These are phyloP conservation scores for Piromyces sp. DNA, from an alignment of 192 early-diverging fungal genomes.

Conservation along the genomic window DNA sequence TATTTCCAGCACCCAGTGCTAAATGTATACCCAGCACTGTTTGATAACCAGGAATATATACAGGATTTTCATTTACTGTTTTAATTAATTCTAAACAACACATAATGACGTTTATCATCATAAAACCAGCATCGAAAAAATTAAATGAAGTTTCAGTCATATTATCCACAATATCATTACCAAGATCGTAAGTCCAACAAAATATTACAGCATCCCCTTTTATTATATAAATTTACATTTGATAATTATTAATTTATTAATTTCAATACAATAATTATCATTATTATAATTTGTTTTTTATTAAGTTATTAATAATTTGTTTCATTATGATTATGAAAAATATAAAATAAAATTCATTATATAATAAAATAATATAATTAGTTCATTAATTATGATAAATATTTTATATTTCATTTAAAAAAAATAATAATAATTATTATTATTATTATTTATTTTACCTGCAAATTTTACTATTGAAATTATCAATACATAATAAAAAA, in stretches of 20 bases:
- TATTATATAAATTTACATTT: neutral
- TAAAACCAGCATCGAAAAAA: neutral
- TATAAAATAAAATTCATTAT: too few species aligned
- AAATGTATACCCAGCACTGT: constrained; percentile 19
- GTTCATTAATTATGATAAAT: too few species aligned
- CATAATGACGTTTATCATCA: neutral
- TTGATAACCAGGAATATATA: neutral
- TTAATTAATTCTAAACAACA: neutral
- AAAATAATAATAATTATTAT: too few species aligned
- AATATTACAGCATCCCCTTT: neutral
- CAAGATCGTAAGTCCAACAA: neutral
- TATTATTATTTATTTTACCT: too few species aligned
- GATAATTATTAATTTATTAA: neutral
- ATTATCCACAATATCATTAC: neutral
- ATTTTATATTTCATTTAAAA: too few species aligned
- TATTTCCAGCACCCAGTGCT: constrained; percentile 25
- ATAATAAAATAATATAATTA: too few species aligned
- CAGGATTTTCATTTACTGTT: neutral
- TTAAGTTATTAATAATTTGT: too few species aligned
- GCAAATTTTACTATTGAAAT: too few species aligned
- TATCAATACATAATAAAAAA: too few species aligned
- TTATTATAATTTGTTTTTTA: too few species aligned
- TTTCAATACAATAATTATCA: neutral
- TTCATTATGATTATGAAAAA: too few species aligned
- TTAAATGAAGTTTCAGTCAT: neutral